Evolutionary conservation across 1,284 basidiomycete species (phyloP).

Genomic region (Phellopilus nigrolimitatus): DNA sequence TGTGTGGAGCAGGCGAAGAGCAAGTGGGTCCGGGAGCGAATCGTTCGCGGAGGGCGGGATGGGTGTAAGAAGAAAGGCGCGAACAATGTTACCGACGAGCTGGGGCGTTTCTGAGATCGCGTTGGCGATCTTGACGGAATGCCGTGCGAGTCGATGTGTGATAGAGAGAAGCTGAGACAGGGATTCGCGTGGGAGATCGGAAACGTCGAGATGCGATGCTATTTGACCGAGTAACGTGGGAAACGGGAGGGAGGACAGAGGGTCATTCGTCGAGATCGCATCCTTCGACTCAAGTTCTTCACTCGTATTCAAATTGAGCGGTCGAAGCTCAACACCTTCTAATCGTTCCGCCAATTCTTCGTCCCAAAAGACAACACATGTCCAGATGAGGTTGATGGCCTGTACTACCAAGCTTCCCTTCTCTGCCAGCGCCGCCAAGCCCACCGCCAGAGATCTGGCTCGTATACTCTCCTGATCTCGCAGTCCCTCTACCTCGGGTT

Average conservation of each 20-base stretch:
- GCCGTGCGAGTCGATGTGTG: slow-evolving; percentile 55
- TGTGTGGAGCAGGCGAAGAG: slow-evolving; percentile 56
- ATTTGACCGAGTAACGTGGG: slow-evolving; percentile 53
- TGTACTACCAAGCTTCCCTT: slow-evolving; percentile 62
- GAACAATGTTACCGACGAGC: slow-evolving; percentile 50
- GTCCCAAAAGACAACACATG: slow-evolving; percentile 61
- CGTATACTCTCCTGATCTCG: slow-evolving; percentile 41
- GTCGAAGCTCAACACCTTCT: slow-evolving; percentile 47
- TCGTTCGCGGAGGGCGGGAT: slow-evolving; percentile 35
- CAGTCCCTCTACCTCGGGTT: slow-evolving; percentile 36
- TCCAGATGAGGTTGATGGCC: slow-evolving; percentile 69
- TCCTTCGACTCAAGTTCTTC: slow-evolving; percentile 6
- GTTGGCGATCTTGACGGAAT: slow-evolving; percentile 51
- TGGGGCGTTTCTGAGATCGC: slow-evolving; percentile 48
- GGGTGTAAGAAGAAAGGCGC: slow-evolving; percentile 52
- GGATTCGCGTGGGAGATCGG: slow-evolving; percentile 43
- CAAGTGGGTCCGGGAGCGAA: slow-evolving; percentile 43
- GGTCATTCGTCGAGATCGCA: slow-evolving; percentile 20
- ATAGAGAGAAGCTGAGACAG: slow-evolving; percentile 58
- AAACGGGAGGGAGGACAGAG: slow-evolving; percentile 46
- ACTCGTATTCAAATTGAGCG: slow-evolving; percentile 22
- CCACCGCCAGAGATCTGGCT: slow-evolving; percentile 59
- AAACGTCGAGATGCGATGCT: slow-evolving; percentile 34
- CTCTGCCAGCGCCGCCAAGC: slow-evolving; percentile 58
- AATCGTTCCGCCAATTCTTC: slow-evolving; percentile 32